Evolutionary conservation across 1,284 basidiomycete species (phyloP), one percentile per base, ranked within the genome.

Genomic region (Trametes pubescens): DNA sequence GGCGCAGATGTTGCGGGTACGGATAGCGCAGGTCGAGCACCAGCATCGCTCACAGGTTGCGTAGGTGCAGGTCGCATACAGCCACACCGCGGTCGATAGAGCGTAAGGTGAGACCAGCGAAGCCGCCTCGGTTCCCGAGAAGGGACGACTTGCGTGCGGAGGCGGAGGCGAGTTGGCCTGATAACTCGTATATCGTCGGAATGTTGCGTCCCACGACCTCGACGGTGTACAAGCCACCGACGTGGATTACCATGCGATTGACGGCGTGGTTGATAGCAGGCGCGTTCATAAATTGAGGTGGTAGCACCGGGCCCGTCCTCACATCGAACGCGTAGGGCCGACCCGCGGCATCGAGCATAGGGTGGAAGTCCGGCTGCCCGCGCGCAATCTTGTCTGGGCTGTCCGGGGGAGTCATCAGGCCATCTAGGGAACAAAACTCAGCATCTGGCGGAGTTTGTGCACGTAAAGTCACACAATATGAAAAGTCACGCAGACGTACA

Each of bases 1-100:
- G 21, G 44, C 22, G 22, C 44, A 24, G 43, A 9, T 47, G 44
- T 24, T 24, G 44, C 11, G 5, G 22, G 38, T 21, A n/a, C 21
- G 59, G 67, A 69, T 73, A 81, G 82, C 83, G 81, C 84, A 82
- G 82, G 83, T 82, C 34, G 55, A n/a, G 18, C 21, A 1, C 9
- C 13, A 14, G 26, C 35, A 24, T 10, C 14, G 34, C 38, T 61
- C 21, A 56, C 16, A 47, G 9, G 51, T n/a, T 48, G 21, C 54
- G 57, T 44, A 70, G 47, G 21, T 64, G 68, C 38, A 69, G 64
- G 21, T 67, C 62, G 62, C 66, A 70, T 29, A 46, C 40, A 10
- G 62, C 65, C 22, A 60, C 47, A 44, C 57, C 64, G 24, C 55
- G 48, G 26, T 61, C 51, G 29, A 68, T n/a, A 5, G 60, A 18